Percentiles rank a stretch among this genome's conserved stretches.
These are phyloP conservation scores for Dryas alaskensis DNA, from an alignment of 306 rosid species.

Conservation along the genomic window DNA sequence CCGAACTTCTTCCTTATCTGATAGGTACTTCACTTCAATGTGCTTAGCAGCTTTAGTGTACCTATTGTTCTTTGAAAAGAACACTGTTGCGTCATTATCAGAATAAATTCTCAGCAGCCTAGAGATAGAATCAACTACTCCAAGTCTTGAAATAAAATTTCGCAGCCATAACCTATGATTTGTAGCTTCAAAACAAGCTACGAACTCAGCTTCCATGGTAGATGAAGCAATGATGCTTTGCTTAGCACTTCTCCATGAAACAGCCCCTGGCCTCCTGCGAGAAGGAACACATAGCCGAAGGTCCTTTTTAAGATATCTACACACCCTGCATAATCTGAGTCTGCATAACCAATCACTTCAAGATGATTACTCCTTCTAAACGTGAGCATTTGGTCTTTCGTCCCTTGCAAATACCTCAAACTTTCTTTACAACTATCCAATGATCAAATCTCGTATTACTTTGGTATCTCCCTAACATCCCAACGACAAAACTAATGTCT, in stretches of 20 bases:
- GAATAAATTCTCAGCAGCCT: neutral
- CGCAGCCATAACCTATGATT: neutral
- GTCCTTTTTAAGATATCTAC: neutral
- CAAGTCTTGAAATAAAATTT: neutral
- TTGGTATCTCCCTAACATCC: neutral
- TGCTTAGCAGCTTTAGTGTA: neutral
- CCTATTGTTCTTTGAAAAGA: neutral
- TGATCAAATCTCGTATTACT: neutral
- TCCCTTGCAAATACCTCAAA: neutral
- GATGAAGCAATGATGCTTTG: neutral
- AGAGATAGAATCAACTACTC: neutral
- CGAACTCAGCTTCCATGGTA: too few species aligned
- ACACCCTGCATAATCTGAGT: neutral
- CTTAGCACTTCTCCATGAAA: neutral
- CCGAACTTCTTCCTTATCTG: neutral
- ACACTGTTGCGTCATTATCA: neutral
- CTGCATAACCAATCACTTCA: neutral
- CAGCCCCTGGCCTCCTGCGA: neutral
- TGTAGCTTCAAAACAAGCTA: neutral
- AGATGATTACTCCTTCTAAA: too few species aligned
- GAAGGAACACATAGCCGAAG: neutral
- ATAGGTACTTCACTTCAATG: neutral
- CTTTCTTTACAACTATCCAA: constrained; percentile 1
- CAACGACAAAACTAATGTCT: neutral
- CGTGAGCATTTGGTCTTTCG: neutral